These are phyloP conservation scores for Termitomyces sp. DNA, from an alignment of 768 basidiomycete species.

Conservation along the genomic window DNA sequence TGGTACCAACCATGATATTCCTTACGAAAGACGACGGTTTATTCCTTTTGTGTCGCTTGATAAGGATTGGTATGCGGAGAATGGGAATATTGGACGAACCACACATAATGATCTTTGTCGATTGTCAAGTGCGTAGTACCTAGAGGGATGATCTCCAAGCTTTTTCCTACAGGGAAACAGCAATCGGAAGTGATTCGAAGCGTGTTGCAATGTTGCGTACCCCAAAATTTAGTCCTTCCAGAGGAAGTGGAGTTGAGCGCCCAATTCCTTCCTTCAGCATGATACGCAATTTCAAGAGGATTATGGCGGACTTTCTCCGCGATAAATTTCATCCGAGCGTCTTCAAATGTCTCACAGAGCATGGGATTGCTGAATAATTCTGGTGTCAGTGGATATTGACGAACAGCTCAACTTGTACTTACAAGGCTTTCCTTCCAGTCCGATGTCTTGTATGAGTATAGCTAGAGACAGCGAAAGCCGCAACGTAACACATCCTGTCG, in stretches of 20 bases:
- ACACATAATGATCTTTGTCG: slow-evolving; percentile 62
- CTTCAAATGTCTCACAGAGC: slow-evolving; percentile 86
- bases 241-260: slow-evolving; percentile 68
- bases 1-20: slow-evolving; percentile 86
- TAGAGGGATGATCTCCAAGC: slow-evolving; percentile 78
- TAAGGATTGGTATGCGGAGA: not conserved
- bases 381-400: not conserved
- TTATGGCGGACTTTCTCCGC: slow-evolving; percentile 87
- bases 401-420: slow-evolving; percentile 24
- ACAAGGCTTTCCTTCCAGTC: slow-evolving; percentile 86
- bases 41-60: slow-evolving; percentile 41
- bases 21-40: slow-evolving; percentile 87
- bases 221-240: slow-evolving; percentile 89
- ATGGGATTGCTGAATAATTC: slow-evolving; percentile 68
- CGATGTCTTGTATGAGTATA: slow-evolving; percentile 80
- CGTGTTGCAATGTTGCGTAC: slow-evolving; percentile 35
- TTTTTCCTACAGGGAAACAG: slow-evolving; percentile 58
- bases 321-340: slow-evolving; percentile 72
- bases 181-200: slow-evolving; percentile 11
- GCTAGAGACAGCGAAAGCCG: slow-evolving; percentile 80
- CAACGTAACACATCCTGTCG: slow-evolving; percentile 68
- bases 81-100: slow-evolving; percentile 37
- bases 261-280: slow-evolving; percentile 79
- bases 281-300: slow-evolving; percentile 80
- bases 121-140: slow-evolving; percentile 66